phyloP scores from a whole-genome alignment of 2,329 filamentous ascomycete genomes.

The Ceratocystis diversiconidia region DNA sequence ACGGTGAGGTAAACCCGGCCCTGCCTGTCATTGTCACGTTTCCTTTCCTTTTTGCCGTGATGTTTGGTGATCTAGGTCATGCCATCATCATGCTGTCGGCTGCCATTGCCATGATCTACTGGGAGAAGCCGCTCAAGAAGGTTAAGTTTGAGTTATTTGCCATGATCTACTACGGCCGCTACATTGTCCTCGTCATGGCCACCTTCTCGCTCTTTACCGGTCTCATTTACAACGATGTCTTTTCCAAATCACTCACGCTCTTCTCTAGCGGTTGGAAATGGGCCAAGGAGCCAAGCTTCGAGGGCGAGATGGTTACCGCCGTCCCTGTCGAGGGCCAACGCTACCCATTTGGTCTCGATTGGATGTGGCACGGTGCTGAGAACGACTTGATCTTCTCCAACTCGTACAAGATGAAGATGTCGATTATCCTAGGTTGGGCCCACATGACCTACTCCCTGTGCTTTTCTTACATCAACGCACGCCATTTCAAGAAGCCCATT shows the following conservation, averaged over 20 bases:
- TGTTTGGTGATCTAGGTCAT: conserved; percentile 98
- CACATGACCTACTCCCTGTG: conserved; percentile 98
- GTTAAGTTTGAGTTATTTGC: conserved; percentile 84
- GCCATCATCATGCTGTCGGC: conserved; percentile 76
- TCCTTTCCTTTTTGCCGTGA: conserved; percentile 98
- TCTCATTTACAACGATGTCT: conserved; percentile 93
- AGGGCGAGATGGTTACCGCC: conserved; percentile 50
- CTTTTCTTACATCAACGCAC: conserved; percentile 83
- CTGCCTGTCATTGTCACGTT: conserved; percentile 94
- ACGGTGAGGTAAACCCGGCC: conserved; percentile 92
- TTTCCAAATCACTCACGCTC: conserved; percentile 81
- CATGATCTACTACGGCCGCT: conserved; percentile 98
- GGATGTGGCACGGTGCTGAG: conserved; percentile 90
- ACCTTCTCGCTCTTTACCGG: conserved; percentile 95
- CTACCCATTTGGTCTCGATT: conserved; percentile 92
- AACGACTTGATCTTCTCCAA: conserved; percentile 93
- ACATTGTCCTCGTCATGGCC: conserved; percentile 97
- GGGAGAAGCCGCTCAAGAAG: conserved; percentile 86
- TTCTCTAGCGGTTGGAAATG: conserved; percentile 87
- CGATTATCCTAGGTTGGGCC: conserved; percentile 89
- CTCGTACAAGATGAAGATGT: conserved; percentile 99
- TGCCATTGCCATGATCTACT: conserved; percentile 88
- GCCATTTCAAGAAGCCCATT: conserved; percentile 85
- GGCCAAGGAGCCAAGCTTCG: conserved; percentile 42
- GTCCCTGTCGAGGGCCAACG: conserved; percentile 60